Base-by-base conservation (phyloP, 2,329 filamentous ascomycete genomes). In the Colletotrichum sp. region DNA sequence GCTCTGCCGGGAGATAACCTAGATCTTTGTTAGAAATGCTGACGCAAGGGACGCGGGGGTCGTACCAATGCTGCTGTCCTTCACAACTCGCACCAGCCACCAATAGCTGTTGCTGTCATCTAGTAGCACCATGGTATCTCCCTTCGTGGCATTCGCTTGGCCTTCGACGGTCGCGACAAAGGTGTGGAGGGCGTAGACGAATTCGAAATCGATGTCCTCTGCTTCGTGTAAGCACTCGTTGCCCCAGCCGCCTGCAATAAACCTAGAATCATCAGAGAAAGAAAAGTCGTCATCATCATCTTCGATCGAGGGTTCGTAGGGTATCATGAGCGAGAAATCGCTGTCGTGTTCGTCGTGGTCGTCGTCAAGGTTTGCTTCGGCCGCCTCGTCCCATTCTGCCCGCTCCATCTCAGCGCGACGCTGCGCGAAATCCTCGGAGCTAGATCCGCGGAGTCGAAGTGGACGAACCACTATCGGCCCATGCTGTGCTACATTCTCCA, bases 181-280 rank as follows among this genome's bases (percentile, higher is more conserved):
- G 4, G 96, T 99, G 84, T 99, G 97, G 74, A 99, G 89, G 32
- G 97, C 97, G 87, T 99, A 99, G 77, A 99, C 97, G 86, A 99
- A 99, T 84, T 99, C 96, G 88, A 99, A 99, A 90, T 99, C 97
- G 86, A 99, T 99, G 83, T 99, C 97, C 91, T 99, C 97, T 99
- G 89, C 85, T 86, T 93, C 90, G 90, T 92, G 94, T 98, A 96
- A 98, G 95, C 93, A 94, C 88, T 95, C 91, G 87, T 90, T 90
- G 84, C 90, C 92, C 93, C 93, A 96, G 75, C 92, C 93, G 80
- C 91, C 92, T 84, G 95, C 92, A 89, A 94, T 85, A 85, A 92
- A 94, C 85, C 89, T 89, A 75, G 89, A 83, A 82, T 94, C 89
- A 83, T 89, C 83, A 85, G 82, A 81, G 77, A 84, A 88, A 89